A percentile compares a stretch with the other conserved stretches of the same genome.
These are phyloP conservation scores for Vicia faba DNA, from an alignment of 306 rosid genomes.

Conservation along the genomic window DNA sequence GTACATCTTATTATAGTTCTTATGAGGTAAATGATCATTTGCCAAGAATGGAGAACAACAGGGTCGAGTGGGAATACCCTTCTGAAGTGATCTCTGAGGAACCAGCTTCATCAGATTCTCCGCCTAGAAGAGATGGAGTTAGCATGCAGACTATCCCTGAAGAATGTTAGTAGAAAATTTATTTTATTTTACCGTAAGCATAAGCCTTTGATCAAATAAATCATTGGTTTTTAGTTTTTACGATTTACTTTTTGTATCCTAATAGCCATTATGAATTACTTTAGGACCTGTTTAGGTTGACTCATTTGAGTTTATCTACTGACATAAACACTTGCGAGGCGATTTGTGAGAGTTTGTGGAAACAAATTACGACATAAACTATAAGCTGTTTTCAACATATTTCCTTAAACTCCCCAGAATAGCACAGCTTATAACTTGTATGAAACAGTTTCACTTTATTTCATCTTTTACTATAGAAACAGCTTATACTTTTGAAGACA, in stretches of 20 bases:
- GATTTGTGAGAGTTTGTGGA: background rate
- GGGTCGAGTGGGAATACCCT: conserved; percentile 75
- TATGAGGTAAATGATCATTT: conserved; percentile 70
- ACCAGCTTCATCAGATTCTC: conserved; percentile 54
- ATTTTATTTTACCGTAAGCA: conserved; percentile 14
- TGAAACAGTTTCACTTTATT: background rate
- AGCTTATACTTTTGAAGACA: background rate
- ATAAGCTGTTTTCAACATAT: background rate
- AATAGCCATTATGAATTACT: background rate
- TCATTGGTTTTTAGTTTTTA: background rate
- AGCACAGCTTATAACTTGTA: background rate
- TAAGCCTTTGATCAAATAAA: conserved; percentile 11
- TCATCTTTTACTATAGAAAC: background rate
- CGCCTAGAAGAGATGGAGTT: conserved; percentile 57
- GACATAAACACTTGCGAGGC: background rate
- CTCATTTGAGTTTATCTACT: background rate
- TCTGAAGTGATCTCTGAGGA: conserved; percentile 50
- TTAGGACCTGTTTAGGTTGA: background rate
- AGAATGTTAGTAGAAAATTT: conserved; percentile 66
- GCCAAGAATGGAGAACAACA: conserved; percentile 70
- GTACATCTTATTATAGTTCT: conserved; percentile 62
- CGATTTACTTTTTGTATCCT: conserved; percentile 10
- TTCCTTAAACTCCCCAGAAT: background rate
- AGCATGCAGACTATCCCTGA: conserved; percentile 69
- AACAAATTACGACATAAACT: background rate